Evolutionary conservation across 345 rosid species (phyloP).

Genomic region (Bruguiera sexangula): DNA sequence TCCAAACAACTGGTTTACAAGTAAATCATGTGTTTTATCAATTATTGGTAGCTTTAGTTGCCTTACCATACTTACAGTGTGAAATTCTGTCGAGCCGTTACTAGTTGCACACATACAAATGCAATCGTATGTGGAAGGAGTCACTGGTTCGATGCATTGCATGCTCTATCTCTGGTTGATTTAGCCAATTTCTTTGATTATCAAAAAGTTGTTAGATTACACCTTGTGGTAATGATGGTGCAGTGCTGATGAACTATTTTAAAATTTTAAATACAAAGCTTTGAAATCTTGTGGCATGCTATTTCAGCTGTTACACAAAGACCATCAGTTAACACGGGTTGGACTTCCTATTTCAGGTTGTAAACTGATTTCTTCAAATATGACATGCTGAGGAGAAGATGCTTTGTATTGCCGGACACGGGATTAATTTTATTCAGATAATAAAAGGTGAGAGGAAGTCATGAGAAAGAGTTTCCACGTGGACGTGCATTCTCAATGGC

Average conservation of each 20-base stretch:
- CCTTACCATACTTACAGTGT: too few relatives aligned
- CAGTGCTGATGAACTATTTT: background rate
- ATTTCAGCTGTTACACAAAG: background rate
- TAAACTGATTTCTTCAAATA: constrained; percentile 31
- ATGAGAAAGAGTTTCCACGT: constrained; percentile 13
- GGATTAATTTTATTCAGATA: constrained; percentile 12
- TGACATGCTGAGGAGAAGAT: constrained; percentile 44
- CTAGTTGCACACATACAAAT: too few relatives aligned
- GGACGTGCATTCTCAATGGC: constrained; percentile 10
- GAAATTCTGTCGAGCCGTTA: too few relatives aligned
- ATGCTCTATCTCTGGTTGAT: background rate
- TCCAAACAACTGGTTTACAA: background rate
- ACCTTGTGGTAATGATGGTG: background rate
- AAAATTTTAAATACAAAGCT: background rate
- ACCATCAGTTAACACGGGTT: background rate
- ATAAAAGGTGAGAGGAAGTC: constrained; percentile 9
- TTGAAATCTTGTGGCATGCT: background rate
- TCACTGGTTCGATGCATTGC: background rate
- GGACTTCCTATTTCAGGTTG: constrained; percentile 25
- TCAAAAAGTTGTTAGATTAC: too few relatives aligned
- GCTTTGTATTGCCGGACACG: constrained; percentile 12
- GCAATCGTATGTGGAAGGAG: background rate
- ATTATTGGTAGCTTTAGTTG: too few relatives aligned
- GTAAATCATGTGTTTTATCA: background rate
- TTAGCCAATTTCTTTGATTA: background rate